Percentiles rank a stretch among this genome's conserved stretches.
These are phyloP conservation scores for Penicillium canariense DNA, from an alignment of 495 filamentous ascomycete species.

Conservation along the genomic window DNA sequence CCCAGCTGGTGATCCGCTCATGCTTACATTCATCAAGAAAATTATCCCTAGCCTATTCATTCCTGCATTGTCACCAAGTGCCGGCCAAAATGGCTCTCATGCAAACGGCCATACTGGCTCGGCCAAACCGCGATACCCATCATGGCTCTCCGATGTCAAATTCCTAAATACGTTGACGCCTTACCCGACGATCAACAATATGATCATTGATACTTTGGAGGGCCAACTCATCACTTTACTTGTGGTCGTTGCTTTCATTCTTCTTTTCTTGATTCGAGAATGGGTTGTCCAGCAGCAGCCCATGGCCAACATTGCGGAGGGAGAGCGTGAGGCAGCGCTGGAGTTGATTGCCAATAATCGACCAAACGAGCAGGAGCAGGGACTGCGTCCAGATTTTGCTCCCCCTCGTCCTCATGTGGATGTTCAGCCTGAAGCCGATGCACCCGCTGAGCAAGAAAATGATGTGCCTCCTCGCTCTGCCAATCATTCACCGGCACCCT, in stretches of 20 bases:
- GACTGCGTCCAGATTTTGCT: constrained; percentile 2
- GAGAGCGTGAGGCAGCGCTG: constrained; percentile 47
- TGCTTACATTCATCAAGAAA: constrained; percentile 48
- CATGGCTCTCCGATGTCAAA: constrained; percentile 66
- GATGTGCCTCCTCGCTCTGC: constrained; percentile 7
- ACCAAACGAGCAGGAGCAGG: constrained; percentile 20
- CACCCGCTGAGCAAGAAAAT: constrained; percentile 16
- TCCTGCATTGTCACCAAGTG: constrained; percentile 35
- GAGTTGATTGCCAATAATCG: constrained; percentile 42
- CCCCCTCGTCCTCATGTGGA: constrained; percentile 2
- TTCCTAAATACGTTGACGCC: constrained; percentile 73
- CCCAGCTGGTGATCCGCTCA: constrained; percentile 46
- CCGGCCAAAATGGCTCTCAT: constrained; percentile 13
- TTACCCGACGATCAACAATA: constrained; percentile 69
- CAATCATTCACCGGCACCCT: constrained; percentile 23
- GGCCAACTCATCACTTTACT: constrained; percentile 89
- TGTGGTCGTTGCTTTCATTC: constrained; percentile 87
- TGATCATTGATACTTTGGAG: constrained; percentile 81
- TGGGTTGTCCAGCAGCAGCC: constrained; percentile 98
- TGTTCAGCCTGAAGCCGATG: constrained; percentile 12
- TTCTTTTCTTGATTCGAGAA: constrained; percentile 93
- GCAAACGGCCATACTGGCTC: constrained; percentile 23
- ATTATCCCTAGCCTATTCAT: constrained; percentile 39
- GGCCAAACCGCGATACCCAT: constrained; percentile 36
- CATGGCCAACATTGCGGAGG: constrained; percentile 57